Base-by-base conservation (phyloP, 208 protist genomes). In the Leishmania guyanensis region DNA sequence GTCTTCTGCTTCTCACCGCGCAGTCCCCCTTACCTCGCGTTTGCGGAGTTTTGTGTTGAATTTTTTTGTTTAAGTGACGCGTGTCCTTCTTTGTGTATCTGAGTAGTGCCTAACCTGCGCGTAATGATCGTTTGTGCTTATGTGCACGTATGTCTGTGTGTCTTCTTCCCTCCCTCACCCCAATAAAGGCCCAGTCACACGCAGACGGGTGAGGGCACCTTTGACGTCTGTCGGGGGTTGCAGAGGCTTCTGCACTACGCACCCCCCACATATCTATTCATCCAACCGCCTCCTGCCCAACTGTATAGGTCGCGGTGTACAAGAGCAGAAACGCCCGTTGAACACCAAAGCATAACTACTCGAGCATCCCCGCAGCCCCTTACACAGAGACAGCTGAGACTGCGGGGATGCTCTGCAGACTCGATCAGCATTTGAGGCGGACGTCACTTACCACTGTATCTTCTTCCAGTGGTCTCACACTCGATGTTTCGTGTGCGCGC, bases 401-500 rank as follows among this genome's bases (percentile, higher is more conserved):
- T 29, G n/a, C 60, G 10, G 60, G 60, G 60, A 66, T 26, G 8
- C 60, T 66, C 60, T 66, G 60, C 60, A 29, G 14, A 26, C 29
- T 36, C n/a, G 29, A 2, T 5, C n/a, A 66, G 60, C 14, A 46
- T 66, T 66, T 66, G 22, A 12, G n/a, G n/a, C 33, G 60, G 60
- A 66, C 29, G 60, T 39, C 60, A 5, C 60, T 12, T 12, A 5
- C 39, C 12, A 50, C 1, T 26, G 68, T 14, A 12, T 22, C 4
- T 36, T 14, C 39, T 72, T 26, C 39, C 20, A 39, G 3, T 72
- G 68, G 33, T 17, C 68, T n/a, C 60, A n/a, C 60, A n/a, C 60
- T 66, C 60, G 26, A 26, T 66, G n/a, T 66, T 29, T 66, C 33
- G 68, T 72, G 68, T 51, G 68, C 68, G 68, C 39, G 68, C 5